Base-by-base conservation (phyloP, 2,329 filamentous ascomycete species). In the Aspergillus sp. region DNA sequence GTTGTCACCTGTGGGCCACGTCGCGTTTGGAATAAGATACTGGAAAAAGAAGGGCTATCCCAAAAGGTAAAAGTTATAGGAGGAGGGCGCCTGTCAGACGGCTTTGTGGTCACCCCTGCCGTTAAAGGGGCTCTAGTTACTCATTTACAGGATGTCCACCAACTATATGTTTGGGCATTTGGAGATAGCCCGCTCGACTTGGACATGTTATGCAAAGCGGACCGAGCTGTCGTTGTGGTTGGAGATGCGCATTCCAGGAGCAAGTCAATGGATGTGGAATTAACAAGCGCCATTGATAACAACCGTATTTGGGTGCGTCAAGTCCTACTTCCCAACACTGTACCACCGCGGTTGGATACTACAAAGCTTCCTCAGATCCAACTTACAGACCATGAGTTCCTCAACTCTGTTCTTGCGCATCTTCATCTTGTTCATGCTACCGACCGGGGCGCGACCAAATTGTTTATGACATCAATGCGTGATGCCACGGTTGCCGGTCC, bases 101-200 rank as follows among this genome's bases (percentile, higher is more conserved):
- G 65, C 0, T 67, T 74, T 22, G 70, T 84, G 10, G 67, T 85
- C 22, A 80, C 75, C 0, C 64, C 73, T 5, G 54, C 50, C 0
- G 62, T 77, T 17, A 85, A 85, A 59, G 73, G 64, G 1, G 56
- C 55, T 0, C 38, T 83, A 20, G 76, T 81, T 1, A 44, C 45
- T 1, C 64, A 58, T 10, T 58, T 83, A 17, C 64, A 62, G 45
- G 22, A 66, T 0, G 15, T 15, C 0, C 52, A 73, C 37, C 3
- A 62, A 0, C 41, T 71, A 23, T 60, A 71, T 35, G 75, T 83
- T 15, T 75, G 68, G 60, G 81, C 78, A 0, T 80, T 85, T 53
- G 81, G 81, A n/a, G 80, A 84, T 54, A 80, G 81, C 53, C 69
- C 70, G 0, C 50, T 83, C 5, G 82, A 85, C 53, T 35, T 85